These are phyloP conservation scores for Fusarium domesticum DNA, from an alignment of 2,329 filamentous ascomycete species.

Conservation along the genomic window DNA sequence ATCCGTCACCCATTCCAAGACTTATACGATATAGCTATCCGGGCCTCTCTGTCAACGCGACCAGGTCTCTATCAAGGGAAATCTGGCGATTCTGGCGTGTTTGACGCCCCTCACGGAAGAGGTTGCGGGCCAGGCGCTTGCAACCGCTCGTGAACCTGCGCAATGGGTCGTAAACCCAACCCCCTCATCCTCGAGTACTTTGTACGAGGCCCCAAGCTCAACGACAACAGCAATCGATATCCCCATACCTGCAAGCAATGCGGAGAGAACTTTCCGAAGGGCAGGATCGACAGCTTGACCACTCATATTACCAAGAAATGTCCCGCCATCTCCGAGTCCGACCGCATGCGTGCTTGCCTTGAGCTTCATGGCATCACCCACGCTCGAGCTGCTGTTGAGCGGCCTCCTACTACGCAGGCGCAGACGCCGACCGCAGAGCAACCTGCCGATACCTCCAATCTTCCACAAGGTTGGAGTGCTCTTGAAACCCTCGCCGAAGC, in stretches of 20 bases:
- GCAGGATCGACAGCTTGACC: constrained; percentile 77
- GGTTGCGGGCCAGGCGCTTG: constrained; percentile 29
- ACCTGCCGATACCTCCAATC: constrained; percentile 28
- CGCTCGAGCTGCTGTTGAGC: constrained; percentile 36
- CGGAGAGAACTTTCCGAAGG: constrained; percentile 86
- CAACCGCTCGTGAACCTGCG: constrained; percentile 27
- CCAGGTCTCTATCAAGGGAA: constrained; percentile 12
- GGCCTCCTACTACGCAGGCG: constrained; percentile 29
- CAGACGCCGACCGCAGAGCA: constrained; percentile 32
- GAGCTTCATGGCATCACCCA: constrained; percentile 68
- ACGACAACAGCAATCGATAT: constrained; percentile 88
- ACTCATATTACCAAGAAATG: constrained; percentile 85
- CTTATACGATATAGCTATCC: constrained; percentile 13
- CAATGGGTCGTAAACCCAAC: constrained; percentile 82
- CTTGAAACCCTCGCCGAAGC: constrained; percentile 86
- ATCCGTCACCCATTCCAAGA: constrained; percentile 26
- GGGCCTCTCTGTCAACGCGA: constrained; percentile 7
- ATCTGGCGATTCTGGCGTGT: constrained; percentile 17
- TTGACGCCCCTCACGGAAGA: constrained; percentile 17
- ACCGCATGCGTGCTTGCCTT: constrained; percentile 71
- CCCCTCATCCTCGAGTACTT: constrained; percentile 86
- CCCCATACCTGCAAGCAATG: constrained; percentile 87
- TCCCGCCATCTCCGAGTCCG: constrained; percentile 69
- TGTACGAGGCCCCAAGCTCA: constrained; percentile 78
- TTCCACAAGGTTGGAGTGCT: constrained; percentile 68